Conservation (phyloP, 73 alveolate species). For the Vitrella brassicaformis region DNA sequence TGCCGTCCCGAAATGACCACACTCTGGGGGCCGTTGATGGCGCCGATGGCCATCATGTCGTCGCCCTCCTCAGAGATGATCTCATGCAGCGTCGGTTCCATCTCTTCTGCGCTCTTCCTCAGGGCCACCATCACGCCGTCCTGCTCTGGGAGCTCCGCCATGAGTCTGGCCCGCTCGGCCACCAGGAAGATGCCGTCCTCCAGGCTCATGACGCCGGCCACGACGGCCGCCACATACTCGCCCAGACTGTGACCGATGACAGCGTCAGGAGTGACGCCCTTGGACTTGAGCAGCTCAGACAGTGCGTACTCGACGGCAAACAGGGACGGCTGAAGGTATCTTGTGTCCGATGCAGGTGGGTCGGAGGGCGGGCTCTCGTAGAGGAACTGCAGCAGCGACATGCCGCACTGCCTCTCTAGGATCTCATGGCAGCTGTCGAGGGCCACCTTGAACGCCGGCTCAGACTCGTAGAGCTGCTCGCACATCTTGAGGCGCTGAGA, state of each 20-base stretch:
- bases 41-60: neutral
- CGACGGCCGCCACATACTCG: constrained; percentile 3
- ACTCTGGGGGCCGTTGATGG: neutral
- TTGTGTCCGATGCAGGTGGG: neutral
- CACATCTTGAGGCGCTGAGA: constrained; percentile 30
- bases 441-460: constrained; percentile 26
- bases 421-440: constrained; percentile 23
- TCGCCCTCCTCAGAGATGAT: neutral
- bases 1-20: neutral
- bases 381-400: constrained; percentile 14
- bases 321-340: constrained; percentile 31
- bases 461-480: constrained; percentile 17
- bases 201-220: neutral
- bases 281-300: neutral
- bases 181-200: neutral
- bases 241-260: constrained; percentile 16
- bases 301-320: constrained; percentile 22
- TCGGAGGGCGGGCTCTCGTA: constrained; percentile 2
- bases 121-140: neutral
- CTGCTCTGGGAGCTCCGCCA: neutral
- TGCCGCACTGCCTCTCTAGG: constrained; percentile 16
- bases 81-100: neutral
- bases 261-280: neutral
- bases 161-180: neutral
- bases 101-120: neutral